Percentiles rank a stretch among this genome's conserved stretches.
Conservation (phyloP, 176 grass and related monocot species). For the Aegilops tauschii region DNA sequence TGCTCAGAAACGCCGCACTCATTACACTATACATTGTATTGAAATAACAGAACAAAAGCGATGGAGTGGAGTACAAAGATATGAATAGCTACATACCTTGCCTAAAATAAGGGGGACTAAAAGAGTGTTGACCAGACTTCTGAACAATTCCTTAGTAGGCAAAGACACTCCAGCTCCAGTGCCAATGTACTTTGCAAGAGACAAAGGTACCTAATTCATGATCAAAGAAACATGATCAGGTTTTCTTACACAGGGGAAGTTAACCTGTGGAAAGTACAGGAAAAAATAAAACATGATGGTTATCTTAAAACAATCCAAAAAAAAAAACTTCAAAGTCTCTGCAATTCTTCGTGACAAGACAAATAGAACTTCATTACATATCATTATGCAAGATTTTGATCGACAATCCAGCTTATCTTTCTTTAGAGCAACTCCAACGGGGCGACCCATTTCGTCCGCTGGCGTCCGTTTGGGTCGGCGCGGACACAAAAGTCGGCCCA, state of each 20-base stretch:
- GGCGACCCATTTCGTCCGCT: no score
- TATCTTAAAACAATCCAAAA: background rate
- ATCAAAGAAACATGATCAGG: conserved; percentile 11
- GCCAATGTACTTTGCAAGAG: conserved; percentile 77
- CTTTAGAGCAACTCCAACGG: background rate
- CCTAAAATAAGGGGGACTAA: conserved; percentile 75
- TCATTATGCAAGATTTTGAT: background rate
- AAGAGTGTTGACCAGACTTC: conserved; percentile 71
- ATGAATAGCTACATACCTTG: conserved; percentile 53
- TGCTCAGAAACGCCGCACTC: no score
- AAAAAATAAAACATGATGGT: background rate
- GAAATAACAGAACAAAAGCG: conserved; percentile 5
- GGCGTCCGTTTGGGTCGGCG: no score
- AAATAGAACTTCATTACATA: background rate
- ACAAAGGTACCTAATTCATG: conserved; percentile 68
- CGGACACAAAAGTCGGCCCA: no score
- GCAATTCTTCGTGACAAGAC: background rate
- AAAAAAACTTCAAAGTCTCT: background rate
- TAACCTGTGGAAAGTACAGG: background rate
- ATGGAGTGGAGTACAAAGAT: conserved; percentile 10
- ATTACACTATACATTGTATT: background rate
- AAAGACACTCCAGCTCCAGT: conserved; percentile 65
- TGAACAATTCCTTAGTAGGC: conserved; percentile 75
- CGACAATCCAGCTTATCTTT: background rate
- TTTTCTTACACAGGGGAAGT: background rate